Evolutionary conservation across 2,329 filamentous ascomycete genomes (phyloP), one percentile per base, ranked within the genome.

Genomic region (Trichoderma pleuroti): DNA sequence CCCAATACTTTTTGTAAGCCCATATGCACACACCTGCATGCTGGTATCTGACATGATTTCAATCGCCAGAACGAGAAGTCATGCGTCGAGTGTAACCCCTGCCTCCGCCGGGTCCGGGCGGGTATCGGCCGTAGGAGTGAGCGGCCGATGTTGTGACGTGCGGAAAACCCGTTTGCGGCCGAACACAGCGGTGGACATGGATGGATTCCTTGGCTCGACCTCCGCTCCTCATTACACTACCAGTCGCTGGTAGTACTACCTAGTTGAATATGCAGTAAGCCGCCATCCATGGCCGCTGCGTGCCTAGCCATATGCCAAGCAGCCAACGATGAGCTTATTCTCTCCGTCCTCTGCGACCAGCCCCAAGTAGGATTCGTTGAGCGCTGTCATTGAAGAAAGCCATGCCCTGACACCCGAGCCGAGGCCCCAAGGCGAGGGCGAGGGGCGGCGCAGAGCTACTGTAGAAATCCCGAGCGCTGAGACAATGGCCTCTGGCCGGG

Each of bases 181-280:
- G 65, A 60, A 36, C 26, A 34, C 36, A 18, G 56, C 56, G 28
- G 65, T 39, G 54, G 28, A 59, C n/a, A 34, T 34, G 28, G 18
- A 52, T 52, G 49, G 49, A 65, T 54, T 36, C 57, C 46, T 66
- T 52, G 63, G 49, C 30, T 28, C 36, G n/a, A 56, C 21, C 30
- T 34, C 56, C 56, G 56, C 56, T 34, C 56, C 56, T 32, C 56
- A 12, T 59, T 30, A 24, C 49, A 36, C n/a, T n/a, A n/a, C n/a
- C n/a, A 5, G 52, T 14, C 42, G 46, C 64, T 46, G 26, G 36
- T 32, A 59, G n/a, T n/a, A n/a, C n/a, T n/a, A n/a, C n/a, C n/a
- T n/a, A n/a, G 63, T 66, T 66, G 63, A 66, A 30, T 59, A 67
- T 67, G 64, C 52, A 67, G 52, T 67, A 59, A 67, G 64, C 52